phyloP scores from a whole-genome alignment of 2,329 filamentous ascomycete genomes.

The Aureobasidium namibiae region DNA sequence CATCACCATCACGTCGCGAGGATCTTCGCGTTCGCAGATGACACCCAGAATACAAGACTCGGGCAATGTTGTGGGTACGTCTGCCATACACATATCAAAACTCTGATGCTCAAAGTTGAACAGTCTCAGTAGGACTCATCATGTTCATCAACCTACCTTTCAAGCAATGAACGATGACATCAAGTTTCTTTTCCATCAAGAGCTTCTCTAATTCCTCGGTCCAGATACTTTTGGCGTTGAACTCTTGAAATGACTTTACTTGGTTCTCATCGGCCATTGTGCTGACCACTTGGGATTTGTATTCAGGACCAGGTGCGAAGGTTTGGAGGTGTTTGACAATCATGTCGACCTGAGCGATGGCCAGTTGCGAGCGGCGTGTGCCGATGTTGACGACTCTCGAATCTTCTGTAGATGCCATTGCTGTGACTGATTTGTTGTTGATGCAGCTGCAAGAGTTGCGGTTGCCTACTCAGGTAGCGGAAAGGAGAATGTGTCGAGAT shows the following conservation, averaged over 20 bases:
- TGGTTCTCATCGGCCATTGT: constrained; percentile 83
- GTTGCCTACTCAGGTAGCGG: not conserved
- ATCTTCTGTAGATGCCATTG: not conserved
- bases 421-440: not conserved
- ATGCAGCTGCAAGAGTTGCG: too few relatives aligned
- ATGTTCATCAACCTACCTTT: constrained; percentile 47
- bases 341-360: constrained; percentile 68
- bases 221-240: constrained; percentile 86
- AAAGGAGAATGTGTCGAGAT: not conserved
- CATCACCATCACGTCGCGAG: constrained; percentile 36
- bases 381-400: not conserved
- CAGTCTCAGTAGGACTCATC: not conserved
- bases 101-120: not conserved
- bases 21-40: constrained; percentile 62
- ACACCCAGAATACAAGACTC: constrained; percentile 63
- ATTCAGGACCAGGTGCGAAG: constrained; percentile 57
- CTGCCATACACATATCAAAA: constrained; percentile 32
- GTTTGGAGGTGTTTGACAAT: constrained; percentile 58
- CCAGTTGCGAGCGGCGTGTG: constrained; percentile 61
- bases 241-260: constrained; percentile 71
- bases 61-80: constrained; percentile 82
- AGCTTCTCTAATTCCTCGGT: constrained; percentile 79
- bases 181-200: constrained; percentile 58
- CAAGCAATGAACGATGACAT: constrained; percentile 78
- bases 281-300: constrained; percentile 38